These are phyloP conservation scores for Pyrenula massariospora DNA, from an alignment of 495 filamentous ascomycete species.

Conservation along the genomic window DNA sequence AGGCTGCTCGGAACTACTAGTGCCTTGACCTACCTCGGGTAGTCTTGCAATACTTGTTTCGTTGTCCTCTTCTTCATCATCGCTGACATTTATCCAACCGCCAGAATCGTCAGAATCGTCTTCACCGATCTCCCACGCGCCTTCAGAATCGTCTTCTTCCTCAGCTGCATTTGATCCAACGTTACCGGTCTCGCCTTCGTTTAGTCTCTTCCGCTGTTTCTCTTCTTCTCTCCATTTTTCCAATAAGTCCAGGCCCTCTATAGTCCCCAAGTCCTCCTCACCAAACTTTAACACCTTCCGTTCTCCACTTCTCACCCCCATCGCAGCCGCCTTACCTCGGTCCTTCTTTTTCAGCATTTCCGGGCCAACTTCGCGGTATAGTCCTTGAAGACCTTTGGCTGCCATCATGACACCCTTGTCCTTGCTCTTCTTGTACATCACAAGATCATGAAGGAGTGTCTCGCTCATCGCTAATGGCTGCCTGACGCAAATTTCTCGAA, in stretches of 20 bases:
- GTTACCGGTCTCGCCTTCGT: slow-evolving; percentile 44
- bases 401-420: slow-evolving; percentile 99
- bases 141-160: slow-evolving; percentile 60
- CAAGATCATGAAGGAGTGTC: slow-evolving; percentile 88
- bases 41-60: slow-evolving; percentile 52
- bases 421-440: slow-evolving; percentile 92
- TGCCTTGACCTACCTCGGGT: slow-evolving; percentile 20
- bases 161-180: slow-evolving; percentile 42
- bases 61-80: slow-evolving; percentile 56
- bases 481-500: slow-evolving; percentile 82
- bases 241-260: slow-evolving; percentile 86
- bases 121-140: slow-evolving; percentile 77
- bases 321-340: slow-evolving; percentile 84
- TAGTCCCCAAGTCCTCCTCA: slow-evolving; percentile 65
- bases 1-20: slow-evolving; percentile 5
- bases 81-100: slow-evolving; percentile 88
- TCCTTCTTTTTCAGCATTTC: slow-evolving; percentile 84
- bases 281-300: slow-evolving; percentile 63
- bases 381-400: slow-evolving; percentile 73
- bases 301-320: slow-evolving; percentile 60
- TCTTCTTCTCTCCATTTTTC: slow-evolving; percentile 93
- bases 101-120: slow-evolving; percentile 62
- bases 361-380: slow-evolving; percentile 83
- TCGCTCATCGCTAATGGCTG: slow-evolving; percentile 94
- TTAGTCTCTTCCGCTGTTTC: slow-evolving; percentile 54